Percentiles rank a stretch among this genome's conserved stretches.
Evolutionary conservation across 2,329 filamentous ascomycete species (phyloP).

Genomic region (Xylariaceae sp.): DNA sequence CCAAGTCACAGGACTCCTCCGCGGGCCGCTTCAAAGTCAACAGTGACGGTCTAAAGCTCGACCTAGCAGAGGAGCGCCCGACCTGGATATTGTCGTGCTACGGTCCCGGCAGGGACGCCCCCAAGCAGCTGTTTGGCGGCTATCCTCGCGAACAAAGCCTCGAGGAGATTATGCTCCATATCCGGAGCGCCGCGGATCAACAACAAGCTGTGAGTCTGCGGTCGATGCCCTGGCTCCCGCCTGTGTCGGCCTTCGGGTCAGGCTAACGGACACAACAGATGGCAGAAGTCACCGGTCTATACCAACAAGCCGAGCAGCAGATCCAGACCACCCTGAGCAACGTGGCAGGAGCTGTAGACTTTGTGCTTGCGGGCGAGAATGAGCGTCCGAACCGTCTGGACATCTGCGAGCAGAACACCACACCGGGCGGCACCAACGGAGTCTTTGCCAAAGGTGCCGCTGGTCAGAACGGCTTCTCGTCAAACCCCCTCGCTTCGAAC

Average conservation of each 20-base stretch:
- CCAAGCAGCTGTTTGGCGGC: conserved; percentile 78
- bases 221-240: conserved; percentile 2
- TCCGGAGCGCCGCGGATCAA: conserved; percentile 36
- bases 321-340: conserved; percentile 65
- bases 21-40: conserved; percentile 42
- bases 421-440: conserved; percentile 35
- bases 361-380: conserved; percentile 56
- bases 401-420: conserved; percentile 41
- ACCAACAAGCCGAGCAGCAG: conserved; percentile 59
- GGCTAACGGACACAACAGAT: too few species aligned
- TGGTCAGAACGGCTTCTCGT: conserved; percentile 14
- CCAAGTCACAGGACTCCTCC: conserved; percentile 7
- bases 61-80: conserved; percentile 65
- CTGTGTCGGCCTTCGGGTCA: too few species aligned
- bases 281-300: conserved; percentile 52
- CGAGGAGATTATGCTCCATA: conserved; percentile 78
- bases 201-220: conserved; percentile 40
- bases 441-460: conserved; percentile 32
- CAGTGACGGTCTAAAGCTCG: conserved; percentile 52
- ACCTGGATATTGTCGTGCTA: conserved; percentile 85
- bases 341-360: conserved; percentile 63
- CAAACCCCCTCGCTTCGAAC: conserved; percentile 20
- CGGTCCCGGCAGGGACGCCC: conserved; percentile 67
- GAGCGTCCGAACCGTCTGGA: conserved; percentile 71
- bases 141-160: conserved; percentile 73